Evolutionary conservation across 2,329 filamentous ascomycete species (phyloP).

Genomic region (Alternaria burnsii): DNA sequence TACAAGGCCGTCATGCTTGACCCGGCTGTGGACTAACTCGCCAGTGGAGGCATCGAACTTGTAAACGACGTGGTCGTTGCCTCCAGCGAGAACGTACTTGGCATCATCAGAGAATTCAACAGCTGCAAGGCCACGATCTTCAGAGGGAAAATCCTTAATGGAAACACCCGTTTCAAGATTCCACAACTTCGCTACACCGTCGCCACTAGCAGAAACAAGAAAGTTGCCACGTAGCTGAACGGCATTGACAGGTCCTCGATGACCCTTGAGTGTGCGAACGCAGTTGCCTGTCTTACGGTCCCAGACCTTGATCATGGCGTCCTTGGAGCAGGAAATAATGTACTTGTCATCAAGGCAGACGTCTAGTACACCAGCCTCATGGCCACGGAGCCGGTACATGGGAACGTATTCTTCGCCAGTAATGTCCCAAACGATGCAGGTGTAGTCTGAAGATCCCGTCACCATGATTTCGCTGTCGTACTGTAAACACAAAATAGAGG

Average conservation of each 20-base stretch:
- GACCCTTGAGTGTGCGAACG: conserved; percentile 81
- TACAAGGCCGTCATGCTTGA: conserved; percentile 85
- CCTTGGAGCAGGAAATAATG: conserved; percentile 97
- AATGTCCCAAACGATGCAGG: conserved; percentile 90
- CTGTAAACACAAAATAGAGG: conserved; percentile 92
- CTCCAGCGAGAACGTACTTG: conserved; percentile 90
- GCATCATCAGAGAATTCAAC: conserved; percentile 96
- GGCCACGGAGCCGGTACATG: conserved; percentile 77
- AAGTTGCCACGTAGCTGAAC: conserved; percentile 94
- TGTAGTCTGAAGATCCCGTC: conserved; percentile 91
- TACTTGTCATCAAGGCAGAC: conserved; percentile 90
- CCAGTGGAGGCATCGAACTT: conserved; percentile 95
- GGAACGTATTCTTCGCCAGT: conserved; percentile 72
- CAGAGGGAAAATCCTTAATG: conserved; percentile 87
- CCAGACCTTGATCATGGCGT: conserved; percentile 93
- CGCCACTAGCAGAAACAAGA: conserved; percentile 91
- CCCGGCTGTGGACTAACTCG: conserved; percentile 79
- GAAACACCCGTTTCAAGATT: conserved; percentile 88
- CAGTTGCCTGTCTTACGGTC: conserved; percentile 80
- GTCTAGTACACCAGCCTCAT: conserved; percentile 89
- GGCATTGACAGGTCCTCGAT: conserved; percentile 92
- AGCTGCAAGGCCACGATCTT: conserved; percentile 92
- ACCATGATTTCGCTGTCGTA: conserved; percentile 94
- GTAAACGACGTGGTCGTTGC: conserved; percentile 94
- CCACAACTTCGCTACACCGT: conserved; percentile 94